phyloP scores from a whole-genome alignment of 805 yeast genomes.

The Metschnikowia corniflorae region DNA sequence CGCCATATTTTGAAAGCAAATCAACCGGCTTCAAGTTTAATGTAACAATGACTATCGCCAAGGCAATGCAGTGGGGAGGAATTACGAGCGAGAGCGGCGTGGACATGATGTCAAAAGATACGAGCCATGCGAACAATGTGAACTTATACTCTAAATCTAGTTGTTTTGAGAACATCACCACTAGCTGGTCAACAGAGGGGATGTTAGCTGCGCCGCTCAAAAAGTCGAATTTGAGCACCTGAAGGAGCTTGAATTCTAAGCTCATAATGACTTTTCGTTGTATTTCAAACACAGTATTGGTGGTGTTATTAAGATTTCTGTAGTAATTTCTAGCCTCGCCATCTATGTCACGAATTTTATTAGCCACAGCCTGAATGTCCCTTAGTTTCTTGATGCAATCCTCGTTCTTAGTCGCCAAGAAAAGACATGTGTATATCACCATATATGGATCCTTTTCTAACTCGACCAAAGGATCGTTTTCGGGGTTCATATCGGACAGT shows the following conservation, averaged over 20 bases:
- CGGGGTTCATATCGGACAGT: slow-evolving; percentile 21
- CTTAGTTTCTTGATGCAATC: slow-evolving; percentile 77
- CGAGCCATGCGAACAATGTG: slow-evolving; percentile 65
- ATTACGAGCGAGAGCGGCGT: slow-evolving; percentile 65
- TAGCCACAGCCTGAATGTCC: slow-evolving; percentile 54
- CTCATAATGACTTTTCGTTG: slow-evolving; percentile 55
- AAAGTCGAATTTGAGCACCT: slow-evolving; percentile 77
- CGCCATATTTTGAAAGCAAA: slow-evolving; percentile 22
- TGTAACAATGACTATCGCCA: slow-evolving; percentile 63
- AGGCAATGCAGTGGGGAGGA: slow-evolving; percentile 74
- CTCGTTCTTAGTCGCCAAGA: slow-evolving; percentile 73
- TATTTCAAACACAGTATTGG: slow-evolving; percentile 38
- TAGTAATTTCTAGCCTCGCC: slow-evolving; percentile 29
- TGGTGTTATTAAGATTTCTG: slow-evolving; percentile 11
- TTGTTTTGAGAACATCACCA: slow-evolving; percentile 58
- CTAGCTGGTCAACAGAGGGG: slow-evolving; percentile 55
- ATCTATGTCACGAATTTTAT: slow-evolving; percentile 36
- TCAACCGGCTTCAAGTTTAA: slow-evolving; percentile 43
- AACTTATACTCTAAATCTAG: slow-evolving; percentile 43
- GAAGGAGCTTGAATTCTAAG: slow-evolving; percentile 70
- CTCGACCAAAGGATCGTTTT: slow-evolving; percentile 18
- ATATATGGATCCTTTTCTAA: slow-evolving; percentile 48
- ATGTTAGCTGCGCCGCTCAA: slow-evolving; percentile 49
- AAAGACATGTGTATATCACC: slow-evolving; percentile 65
- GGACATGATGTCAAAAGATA: slow-evolving; percentile 67